Percentiles rank a stretch among this genome's conserved stretches.
These are phyloP conservation scores for Beauveria rudraprayagi DNA, from an alignment of 2,329 filamentous ascomycete species.

Conservation along the genomic window DNA sequence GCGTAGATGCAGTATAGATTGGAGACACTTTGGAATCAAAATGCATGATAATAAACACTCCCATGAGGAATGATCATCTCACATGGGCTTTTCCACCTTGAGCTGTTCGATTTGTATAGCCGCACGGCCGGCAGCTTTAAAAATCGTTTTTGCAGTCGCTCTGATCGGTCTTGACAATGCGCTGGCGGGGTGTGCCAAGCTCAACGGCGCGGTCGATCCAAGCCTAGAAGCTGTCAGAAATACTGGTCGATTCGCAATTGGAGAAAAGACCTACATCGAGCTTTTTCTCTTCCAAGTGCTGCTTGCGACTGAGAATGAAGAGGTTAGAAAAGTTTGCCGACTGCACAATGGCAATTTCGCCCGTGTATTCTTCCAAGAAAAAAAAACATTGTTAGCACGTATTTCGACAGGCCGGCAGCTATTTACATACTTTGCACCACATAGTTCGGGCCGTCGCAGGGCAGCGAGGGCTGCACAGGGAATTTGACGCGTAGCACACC, in stretches of 20 bases:
- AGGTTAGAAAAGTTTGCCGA: slow-evolving; percentile 25
- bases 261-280: slow-evolving; percentile 19
- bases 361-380: slow-evolving; percentile 20
- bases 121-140: neutral
- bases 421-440: slow-evolving; percentile 23
- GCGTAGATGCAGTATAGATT: neutral
- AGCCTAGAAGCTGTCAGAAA: slow-evolving; percentile 11
- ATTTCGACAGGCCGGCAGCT: too few species aligned
- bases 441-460: slow-evolving; percentile 26
- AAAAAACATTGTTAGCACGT: neutral
- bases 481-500: slow-evolving; percentile 25
- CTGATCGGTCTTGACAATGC: slow-evolving; percentile 22
- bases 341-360: slow-evolving; percentile 25
- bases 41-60: neutral
- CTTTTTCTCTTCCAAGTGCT: slow-evolving; percentile 19
- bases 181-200: slow-evolving; percentile 18
- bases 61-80: neutral
- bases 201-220: slow-evolving; percentile 21
- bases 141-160: slow-evolving; percentile 15
- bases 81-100: too few species aligned
- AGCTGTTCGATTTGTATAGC: too few species aligned
- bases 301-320: slow-evolving; percentile 25
- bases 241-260: neutral
- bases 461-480: slow-evolving; percentile 20
- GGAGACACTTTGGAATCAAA: neutral